phyloP scores from a whole-genome alignment of 208 protist species.

The Leptomonas seymouri region DNA sequence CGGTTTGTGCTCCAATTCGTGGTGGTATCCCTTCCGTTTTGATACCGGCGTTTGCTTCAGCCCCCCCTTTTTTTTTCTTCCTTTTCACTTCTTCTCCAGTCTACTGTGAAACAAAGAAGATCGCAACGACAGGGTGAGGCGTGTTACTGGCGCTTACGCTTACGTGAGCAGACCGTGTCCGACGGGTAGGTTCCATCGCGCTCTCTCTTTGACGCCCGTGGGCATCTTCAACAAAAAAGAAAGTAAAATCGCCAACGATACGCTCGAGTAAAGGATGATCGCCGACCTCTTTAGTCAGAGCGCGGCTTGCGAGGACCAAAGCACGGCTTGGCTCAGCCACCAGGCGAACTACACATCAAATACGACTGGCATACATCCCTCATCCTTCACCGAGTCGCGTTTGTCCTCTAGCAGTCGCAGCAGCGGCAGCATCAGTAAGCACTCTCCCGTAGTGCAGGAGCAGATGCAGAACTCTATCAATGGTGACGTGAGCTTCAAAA shows the following conservation, averaged over 20 bases:
- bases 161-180: too few species aligned
- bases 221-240: too few species aligned
- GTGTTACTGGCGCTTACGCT: too few species aligned
- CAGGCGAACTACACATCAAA: constrained; percentile 4
- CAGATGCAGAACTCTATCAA: constrained; percentile 21
- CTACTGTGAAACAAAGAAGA: not conserved
- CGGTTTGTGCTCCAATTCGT: too few species aligned
- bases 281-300: constrained; percentile 5
- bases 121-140: not conserved
- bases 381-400: not conserved
- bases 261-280: constrained; percentile 5
- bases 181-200: too few species aligned
- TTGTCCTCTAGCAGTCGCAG: not conserved
- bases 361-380: not conserved
- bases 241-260: too few species aligned
- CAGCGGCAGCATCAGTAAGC: constrained; percentile 8
- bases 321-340: not conserved
- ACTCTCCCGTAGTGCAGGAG: not conserved
- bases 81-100: not conserved
- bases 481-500: not conserved
- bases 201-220: too few species aligned
- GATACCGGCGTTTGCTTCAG: too few species aligned
- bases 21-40: too few species aligned
- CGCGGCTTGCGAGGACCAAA: constrained; percentile 8
- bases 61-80: not conserved